phyloP scores from a whole-genome alignment of 805 yeast genomes.

The Lipomyces yamanashiensis region DNA sequence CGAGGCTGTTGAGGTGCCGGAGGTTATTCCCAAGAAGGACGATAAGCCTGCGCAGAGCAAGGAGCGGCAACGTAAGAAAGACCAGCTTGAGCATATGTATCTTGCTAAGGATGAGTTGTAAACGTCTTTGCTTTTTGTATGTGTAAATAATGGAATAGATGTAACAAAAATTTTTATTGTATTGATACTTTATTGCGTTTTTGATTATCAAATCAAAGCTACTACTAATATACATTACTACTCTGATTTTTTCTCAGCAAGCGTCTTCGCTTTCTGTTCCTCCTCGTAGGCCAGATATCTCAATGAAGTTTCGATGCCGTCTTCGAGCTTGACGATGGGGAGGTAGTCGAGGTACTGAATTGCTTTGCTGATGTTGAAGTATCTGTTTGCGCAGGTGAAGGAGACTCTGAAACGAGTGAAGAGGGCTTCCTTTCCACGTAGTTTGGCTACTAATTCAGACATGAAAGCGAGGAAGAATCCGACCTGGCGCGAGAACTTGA shows the following conservation, averaged over 20 bases:
- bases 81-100: slow-evolving; percentile 31
- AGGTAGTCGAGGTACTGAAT: slow-evolving; percentile 73
- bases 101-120: slow-evolving; percentile 32
- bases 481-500: slow-evolving; percentile 71
- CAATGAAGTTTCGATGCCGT: slow-evolving; percentile 77
- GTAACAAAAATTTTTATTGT: not conserved
- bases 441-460: slow-evolving; percentile 71
- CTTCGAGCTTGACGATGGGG: slow-evolving; percentile 78
- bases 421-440: slow-evolving; percentile 86
- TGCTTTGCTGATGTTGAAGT: slow-evolving; percentile 90
- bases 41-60: slow-evolving; percentile 10
- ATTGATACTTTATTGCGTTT: not conserved
- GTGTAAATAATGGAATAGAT: not conserved
- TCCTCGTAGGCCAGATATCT: slow-evolving; percentile 83
- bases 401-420: slow-evolving; percentile 93
- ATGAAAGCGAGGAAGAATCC: slow-evolving; percentile 83
- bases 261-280: slow-evolving; percentile 19
- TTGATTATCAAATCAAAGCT: not conserved
- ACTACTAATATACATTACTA: slow-evolving; percentile 9
- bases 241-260: slow-evolving; percentile 17
- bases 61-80: slow-evolving; percentile 14
- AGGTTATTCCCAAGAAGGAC: slow-evolving; percentile 1
- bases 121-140: not conserved
- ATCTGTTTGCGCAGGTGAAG: slow-evolving; percentile 89
- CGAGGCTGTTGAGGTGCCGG: slow-evolving; percentile 32